Evolutionary conservation across 805 yeast species (phyloP), one percentile per base, ranked within the genome.

Genomic region (Myxozyma sirexii): DNA sequence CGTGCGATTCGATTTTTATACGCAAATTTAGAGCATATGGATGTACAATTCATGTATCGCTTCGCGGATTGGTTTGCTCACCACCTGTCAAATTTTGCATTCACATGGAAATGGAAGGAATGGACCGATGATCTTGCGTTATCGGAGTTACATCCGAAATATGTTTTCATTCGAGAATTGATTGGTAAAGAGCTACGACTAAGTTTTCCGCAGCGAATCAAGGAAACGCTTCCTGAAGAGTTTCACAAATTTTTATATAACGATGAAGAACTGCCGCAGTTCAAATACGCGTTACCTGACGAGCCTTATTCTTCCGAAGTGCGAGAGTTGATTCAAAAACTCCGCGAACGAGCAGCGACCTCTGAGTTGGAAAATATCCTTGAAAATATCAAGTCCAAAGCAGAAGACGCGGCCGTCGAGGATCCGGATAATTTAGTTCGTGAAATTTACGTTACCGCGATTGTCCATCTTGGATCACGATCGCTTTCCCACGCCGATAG

Each of bases 81-180:
- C 57, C 99, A 94, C 74, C 82, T 94, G 72, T 88, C 96, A 69
- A 94, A 93, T 71, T 94, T 93, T 73, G 91, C 88, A 58, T 94
- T 90, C 75, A 89, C 92, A 38, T 94, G 99, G 99, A 90, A 91
- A 71, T 94, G 99, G 99, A 84, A 83, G 64, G 98, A 92, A 73
- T 94, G 99, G 99, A 83, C 80, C 27, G 72, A 67, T 10, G 74
- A 76, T 6, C 72, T 77, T 10, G 76, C 80, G 37, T 72, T 76
- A 35, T 75, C 79, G 29, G 68, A 70, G 15, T 84, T 82, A 68
- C 92, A 89, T 70, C 97, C 97, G 12, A 84, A 83, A 66, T 79
- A 82, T 63, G 82, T 81, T 47, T 87, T 93, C 66, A 84, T 93
- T 60, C 83, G 80, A 66, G 91, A 91, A 74, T 78, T 92, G 63